Evolutionary conservation across 1,139 yeast genomes (phyloP).

Genomic region (Scheffersomyces segobiensis): DNA sequence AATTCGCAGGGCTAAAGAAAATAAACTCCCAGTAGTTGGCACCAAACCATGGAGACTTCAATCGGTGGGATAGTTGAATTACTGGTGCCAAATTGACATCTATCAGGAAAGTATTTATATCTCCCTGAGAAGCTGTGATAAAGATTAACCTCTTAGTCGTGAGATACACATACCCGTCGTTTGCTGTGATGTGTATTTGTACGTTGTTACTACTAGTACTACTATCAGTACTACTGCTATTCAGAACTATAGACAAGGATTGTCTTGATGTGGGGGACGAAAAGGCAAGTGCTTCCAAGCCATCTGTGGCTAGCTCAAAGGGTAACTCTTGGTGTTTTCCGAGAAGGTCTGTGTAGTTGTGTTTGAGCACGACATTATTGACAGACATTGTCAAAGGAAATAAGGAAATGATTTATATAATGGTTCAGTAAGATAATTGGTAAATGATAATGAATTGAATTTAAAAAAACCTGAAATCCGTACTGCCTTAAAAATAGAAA

Average conservation of each 20-base stretch:
- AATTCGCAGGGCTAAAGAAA: conserved; percentile 33
- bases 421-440: no score
- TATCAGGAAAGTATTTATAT: conserved; percentile 36
- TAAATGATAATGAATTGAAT: no score
- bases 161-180: conserved; percentile 36
- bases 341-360: conserved; percentile 17
- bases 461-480: no score
- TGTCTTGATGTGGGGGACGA: conserved; percentile 22
- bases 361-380: conserved; percentile 28
- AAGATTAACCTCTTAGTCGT: conserved; percentile 39
- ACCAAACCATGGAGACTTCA: conserved; percentile 57
- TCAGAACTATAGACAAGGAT: conserved; percentile 13
- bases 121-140: conserved; percentile 40
- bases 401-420: no score
- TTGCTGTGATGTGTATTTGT: conserved; percentile 25
- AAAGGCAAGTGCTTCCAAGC: conserved; percentile 14
- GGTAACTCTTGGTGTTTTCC: conserved; percentile 20
- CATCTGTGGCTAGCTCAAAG: conserved; percentile 17
- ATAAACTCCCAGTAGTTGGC: conserved; percentile 50
- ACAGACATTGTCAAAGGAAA: conserved; percentile 27
- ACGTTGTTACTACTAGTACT: conserved; percentile 13
- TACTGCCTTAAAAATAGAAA: no score
- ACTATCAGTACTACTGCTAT: conserved; percentile 8
- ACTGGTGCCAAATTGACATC: conserved; percentile 22
- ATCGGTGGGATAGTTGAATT: conserved; percentile 31